Conservation (phyloP, 768 basidiomycete species). For the Crassisporium funariophilum region DNA sequence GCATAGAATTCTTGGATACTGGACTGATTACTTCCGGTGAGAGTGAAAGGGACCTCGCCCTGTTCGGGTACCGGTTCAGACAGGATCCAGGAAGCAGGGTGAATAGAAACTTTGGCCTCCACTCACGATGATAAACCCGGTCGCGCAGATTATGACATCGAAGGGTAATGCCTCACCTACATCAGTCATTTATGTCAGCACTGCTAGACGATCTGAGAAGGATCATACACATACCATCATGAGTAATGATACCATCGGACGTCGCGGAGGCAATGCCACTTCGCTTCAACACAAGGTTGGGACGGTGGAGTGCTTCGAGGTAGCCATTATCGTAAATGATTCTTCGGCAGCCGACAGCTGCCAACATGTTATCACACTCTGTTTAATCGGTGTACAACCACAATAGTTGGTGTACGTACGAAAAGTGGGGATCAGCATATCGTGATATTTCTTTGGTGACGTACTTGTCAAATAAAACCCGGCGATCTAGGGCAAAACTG, state of each 20-base stretch:
- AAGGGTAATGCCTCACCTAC: constrained; percentile 36
- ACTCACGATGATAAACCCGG: constrained; percentile 32
- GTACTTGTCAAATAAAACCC: constrained; percentile 37
- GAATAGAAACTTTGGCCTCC: background rate
- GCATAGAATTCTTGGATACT: constrained; percentile 44
- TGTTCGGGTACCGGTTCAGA: constrained; percentile 9
- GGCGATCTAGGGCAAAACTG: constrained; percentile 7
- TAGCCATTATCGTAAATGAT: constrained; percentile 52
- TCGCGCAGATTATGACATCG: constrained; percentile 44
- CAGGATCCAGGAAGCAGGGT: background rate
- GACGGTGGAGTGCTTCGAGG: constrained; percentile 43
- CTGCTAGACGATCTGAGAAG: background rate
- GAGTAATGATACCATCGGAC: constrained; percentile 45
- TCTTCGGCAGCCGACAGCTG: constrained; percentile 57
- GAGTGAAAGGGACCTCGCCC: constrained; percentile 37
- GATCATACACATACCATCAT: constrained; percentile 29
- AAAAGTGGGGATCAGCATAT: constrained; percentile 49
- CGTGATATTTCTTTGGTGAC: constrained; percentile 48
- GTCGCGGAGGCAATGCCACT: constrained; percentile 41
- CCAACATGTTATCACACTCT: background rate
- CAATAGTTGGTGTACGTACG: constrained; percentile 31
- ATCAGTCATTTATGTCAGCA: no score
- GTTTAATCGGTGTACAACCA: background rate
- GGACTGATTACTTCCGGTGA: constrained; percentile 31
- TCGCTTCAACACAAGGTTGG: constrained; percentile 48